Base-by-base conservation (phyloP, 805 yeast genomes). In the Cyberlindnera galapagoensis region DNA sequence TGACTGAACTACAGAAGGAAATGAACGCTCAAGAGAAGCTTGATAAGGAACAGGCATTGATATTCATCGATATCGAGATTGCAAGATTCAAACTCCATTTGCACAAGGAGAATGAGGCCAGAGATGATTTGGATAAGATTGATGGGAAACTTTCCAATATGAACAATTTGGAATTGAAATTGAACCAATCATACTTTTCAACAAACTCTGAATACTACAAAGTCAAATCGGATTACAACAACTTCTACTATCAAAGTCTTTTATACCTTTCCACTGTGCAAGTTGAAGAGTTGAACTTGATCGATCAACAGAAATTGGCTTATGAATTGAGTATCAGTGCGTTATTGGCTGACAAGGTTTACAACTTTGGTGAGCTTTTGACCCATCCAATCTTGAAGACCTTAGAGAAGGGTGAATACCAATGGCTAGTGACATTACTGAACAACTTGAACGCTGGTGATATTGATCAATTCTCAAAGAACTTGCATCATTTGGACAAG, bases 341-440 rank as follows among this genome's bases (percentile, higher is more conserved):
- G 0, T 63, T 92, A 38, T 67, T 90, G 47, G 97, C 97, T 30
- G 95, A 87, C 52, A 78, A 74, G 50, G 84, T 90, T 47, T 92
- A 86, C 66, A 92, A 90, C 62, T 92, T 92, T 59, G 97, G 97
- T 31, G 98, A 92, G 61, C 71, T 92, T 42, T 70, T 92, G 39
- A 76, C 87, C 56, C 97, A 90, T 59, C 95, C 92, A 26, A 76
- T 90, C 28, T 71, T 87, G 57, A 54, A 63, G 25, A 57, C 65
- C 24, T 67, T 81, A 25, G 43, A 55, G 14, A 61, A 62, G 18
- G 67, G 62, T 32, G 57, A 72, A 24, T 73, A 73, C 55, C 57
- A 62, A 22, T 86, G 95, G 95, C 63, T 92, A 40, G 72, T 76
- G 41, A 71, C 79, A 30, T 60, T 88, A 41, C 66, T 92, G 32